A percentile compares a stretch with the other conserved stretches of the same genome.
These are phyloP conservation scores for Claviceps maximensis DNA, from an alignment of 2,329 filamentous ascomycete species.

Conservation along the genomic window DNA sequence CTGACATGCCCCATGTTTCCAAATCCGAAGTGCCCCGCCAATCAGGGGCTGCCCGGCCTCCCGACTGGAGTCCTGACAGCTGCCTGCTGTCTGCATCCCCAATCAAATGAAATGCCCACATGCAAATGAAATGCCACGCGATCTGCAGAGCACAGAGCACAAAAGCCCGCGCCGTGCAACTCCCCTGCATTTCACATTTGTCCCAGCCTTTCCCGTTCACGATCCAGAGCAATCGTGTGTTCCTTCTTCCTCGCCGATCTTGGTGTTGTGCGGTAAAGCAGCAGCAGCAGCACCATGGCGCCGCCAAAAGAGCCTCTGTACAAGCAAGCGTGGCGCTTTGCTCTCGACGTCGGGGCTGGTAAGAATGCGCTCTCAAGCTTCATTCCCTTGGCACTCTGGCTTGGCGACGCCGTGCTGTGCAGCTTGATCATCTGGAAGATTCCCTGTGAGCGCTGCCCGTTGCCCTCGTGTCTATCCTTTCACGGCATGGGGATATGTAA, in stretches of 20 bases:
- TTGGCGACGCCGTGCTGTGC: slow-evolving; percentile 60
- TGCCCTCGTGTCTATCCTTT: no score
- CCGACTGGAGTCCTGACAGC: no score
- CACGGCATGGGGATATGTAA: no score
- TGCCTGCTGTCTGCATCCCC: no score
- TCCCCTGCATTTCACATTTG: no score
- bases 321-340: slow-evolving; percentile 18
- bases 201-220: no score
- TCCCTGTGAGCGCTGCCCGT: slow-evolving; percentile 51
- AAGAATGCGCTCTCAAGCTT: slow-evolving; percentile 35
- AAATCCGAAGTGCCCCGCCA: not conserved
- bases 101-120: no score
- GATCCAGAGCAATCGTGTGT: no score
- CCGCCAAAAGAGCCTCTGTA: slow-evolving; percentile 12
- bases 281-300: slow-evolving; percentile 16
- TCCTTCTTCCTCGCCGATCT: not conserved
- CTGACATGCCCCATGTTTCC: not conserved
- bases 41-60: no score
- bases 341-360: slow-evolving; percentile 32
- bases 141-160: no score
- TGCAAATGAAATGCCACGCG: no score
- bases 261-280: not conserved
- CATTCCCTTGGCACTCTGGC: slow-evolving; percentile 48
- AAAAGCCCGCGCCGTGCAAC: no score
- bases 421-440: slow-evolving; percentile 65